Base-by-base conservation (phyloP, 108 stramenopile species). In the Phaeodactylum tricornutum region DNA sequence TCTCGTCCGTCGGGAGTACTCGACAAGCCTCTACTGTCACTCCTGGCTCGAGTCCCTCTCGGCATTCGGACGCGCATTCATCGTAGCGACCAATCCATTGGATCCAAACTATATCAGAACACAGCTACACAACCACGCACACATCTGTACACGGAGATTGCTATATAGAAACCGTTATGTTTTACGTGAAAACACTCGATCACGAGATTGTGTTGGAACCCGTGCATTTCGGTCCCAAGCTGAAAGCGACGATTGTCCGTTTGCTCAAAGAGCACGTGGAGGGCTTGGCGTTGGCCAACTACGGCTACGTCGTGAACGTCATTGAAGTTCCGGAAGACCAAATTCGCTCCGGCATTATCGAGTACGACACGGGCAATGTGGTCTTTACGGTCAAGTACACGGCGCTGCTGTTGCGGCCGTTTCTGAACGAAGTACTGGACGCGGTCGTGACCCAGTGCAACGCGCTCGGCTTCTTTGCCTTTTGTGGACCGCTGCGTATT, bases 221-320 rank as follows among this genome's bases (percentile, higher is more conserved):
- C 11, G 76, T 81, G 6, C 78, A 84, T 56, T 84, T 87, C 53
- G 89, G 89, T 36, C 82, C 69, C 51, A 91, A 91, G 58, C 77
- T 91, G 28, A 61, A 65, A 35, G 71, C 82, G 14, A 91, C 89
- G 8, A 79, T 91, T 53, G 77, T 86, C 38, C 82, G 84, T 12
- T 61, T 87, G 2, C 64, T 92, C 19, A 92, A 86, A 37, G 86
- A 92, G 57, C 78, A 87, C 64, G 84, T 93, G 9, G 92, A 93
- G 61, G 94, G 94, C 28, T 54, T 88, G 20, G 89, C 89, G 4
- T 62, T 96, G 25, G 89, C 89, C n/a, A 81, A 81, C 43, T 85
- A 92, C 46, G 94, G 94, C 25, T 96, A 82, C 61, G 92, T 93
- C 31, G 85, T 96, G 34, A 86, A 88, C 55, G 88, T 93, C 22